These are phyloP conservation scores for Auxenochlorella pyrenoidosa DNA, from an alignment of 139 green algal genomes.

Conservation along the genomic window DNA sequence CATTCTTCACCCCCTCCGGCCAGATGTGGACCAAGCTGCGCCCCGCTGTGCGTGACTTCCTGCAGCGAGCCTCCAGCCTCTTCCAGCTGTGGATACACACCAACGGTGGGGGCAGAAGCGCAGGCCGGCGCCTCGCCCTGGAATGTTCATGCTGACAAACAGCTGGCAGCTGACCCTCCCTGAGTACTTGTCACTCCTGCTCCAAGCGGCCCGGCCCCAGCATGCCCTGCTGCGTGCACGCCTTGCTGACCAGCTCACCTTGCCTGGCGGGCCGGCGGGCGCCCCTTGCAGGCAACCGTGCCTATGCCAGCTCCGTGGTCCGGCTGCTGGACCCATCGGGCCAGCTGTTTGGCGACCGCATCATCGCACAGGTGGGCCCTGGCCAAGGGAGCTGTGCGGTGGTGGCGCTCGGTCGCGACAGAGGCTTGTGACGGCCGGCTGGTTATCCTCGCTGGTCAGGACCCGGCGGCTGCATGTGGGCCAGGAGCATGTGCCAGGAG, in stretches of 20 bases:
- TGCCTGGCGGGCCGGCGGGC: too few relatives aligned
- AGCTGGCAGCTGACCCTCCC: background rate
- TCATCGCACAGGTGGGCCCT: slow-evolving; percentile 62
- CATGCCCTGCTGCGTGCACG: too few relatives aligned
- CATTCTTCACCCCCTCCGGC: background rate
- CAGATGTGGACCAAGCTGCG: slow-evolving; percentile 94
- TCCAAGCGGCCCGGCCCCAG: too few relatives aligned
- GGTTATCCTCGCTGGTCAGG: too few relatives aligned
- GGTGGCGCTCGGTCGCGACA: background rate
- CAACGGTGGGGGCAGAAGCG: slow-evolving; percentile 66
- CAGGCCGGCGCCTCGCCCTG: too few relatives aligned
- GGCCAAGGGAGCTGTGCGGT: background rate
- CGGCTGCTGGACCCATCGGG: slow-evolving; percentile 81
- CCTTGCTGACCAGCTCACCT: too few relatives aligned
- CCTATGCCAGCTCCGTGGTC: slow-evolving; percentile 87
- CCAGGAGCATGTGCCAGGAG: too few relatives aligned
- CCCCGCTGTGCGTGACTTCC: slow-evolving; percentile 74
- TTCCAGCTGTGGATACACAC: slow-evolving; percentile 97
- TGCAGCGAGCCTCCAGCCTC: slow-evolving; percentile 45
- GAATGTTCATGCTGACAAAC: too few relatives aligned
- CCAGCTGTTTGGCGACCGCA: slow-evolving; percentile 72
- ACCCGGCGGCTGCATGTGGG: too few relatives aligned
- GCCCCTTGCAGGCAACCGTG: slow-evolving; percentile 58
- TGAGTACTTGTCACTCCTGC: too few relatives aligned
- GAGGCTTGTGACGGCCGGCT: too few relatives aligned